Conservation (phyloP, 2,329 filamentous ascomycete species). For the Alternaria atra region DNA sequence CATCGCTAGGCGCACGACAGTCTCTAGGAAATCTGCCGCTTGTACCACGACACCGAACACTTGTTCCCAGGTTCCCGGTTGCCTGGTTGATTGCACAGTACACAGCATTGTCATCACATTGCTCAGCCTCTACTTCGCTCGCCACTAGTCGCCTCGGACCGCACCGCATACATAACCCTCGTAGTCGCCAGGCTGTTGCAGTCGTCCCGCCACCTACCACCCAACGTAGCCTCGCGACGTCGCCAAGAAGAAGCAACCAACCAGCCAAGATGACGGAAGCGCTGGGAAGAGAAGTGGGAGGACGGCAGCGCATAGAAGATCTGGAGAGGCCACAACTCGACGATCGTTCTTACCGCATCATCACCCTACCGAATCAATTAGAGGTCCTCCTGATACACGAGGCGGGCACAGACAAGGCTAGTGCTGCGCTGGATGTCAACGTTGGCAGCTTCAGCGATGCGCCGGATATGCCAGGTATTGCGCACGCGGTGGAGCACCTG, state of each 20-base stretch:
- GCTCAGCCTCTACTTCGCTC: slow-evolving; percentile 17
- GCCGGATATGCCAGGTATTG: slow-evolving; percentile 90
- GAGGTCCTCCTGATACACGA: slow-evolving; percentile 95
- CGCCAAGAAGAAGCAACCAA: slow-evolving; percentile 15
- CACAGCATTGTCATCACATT: slow-evolving; percentile 25
- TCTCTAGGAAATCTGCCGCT: slow-evolving; percentile 35
- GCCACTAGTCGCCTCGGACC: slow-evolving; percentile 32
- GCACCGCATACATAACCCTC: slow-evolving; percentile 31
- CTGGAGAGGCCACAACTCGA: slow-evolving; percentile 87
- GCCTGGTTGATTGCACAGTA: slow-evolving; percentile 23
- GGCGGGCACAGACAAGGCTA: slow-evolving; percentile 94
- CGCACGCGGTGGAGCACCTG: slow-evolving; percentile 94
- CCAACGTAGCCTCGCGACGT: slow-evolving; percentile 20
- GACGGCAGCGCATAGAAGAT: slow-evolving; percentile 61
- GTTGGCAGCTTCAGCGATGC: slow-evolving; percentile 95
- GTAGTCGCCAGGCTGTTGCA: slow-evolving; percentile 17
- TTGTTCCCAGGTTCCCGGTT: slow-evolving; percentile 14
- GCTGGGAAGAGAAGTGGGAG: slow-evolving; percentile 34
- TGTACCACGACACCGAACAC: slow-evolving; percentile 24
- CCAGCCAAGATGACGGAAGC: slow-evolving; percentile 40
- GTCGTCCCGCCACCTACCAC: slow-evolving; percentile 17
- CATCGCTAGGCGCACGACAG: slow-evolving; percentile 25
- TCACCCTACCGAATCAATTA: slow-evolving; percentile 83
- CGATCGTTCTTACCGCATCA: slow-evolving; percentile 86
- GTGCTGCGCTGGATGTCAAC: slow-evolving; percentile 92